These are phyloP conservation scores for Hypoxylon sp. DNA, from an alignment of 2,329 filamentous ascomycete genomes.

Conservation along the genomic window DNA sequence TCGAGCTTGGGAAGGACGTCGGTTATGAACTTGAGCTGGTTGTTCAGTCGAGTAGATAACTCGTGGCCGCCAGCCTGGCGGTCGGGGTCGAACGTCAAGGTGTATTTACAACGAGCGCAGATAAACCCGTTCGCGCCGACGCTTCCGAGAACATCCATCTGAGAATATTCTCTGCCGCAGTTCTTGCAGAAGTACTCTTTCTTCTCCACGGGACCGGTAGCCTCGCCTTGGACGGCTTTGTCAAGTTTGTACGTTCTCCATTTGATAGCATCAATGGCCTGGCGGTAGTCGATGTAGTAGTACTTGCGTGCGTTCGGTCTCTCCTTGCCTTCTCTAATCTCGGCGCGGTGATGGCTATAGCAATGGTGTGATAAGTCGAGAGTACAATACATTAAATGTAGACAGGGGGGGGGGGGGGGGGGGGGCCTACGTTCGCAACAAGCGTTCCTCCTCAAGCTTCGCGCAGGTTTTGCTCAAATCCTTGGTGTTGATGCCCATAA, in stretches of 20 bases:
- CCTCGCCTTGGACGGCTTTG: constrained; percentile 86
- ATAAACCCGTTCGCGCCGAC: constrained; percentile 77
- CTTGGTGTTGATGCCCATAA: constrained; percentile 91
- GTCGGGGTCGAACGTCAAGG: constrained; percentile 74
- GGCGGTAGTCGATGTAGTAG: constrained; percentile 96
- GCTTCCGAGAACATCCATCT: constrained; percentile 87
- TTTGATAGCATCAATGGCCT: constrained; percentile 95
- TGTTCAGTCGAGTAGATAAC: constrained; percentile 79
- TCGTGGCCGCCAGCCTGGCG: constrained; percentile 77
- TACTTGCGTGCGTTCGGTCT: constrained; percentile 89
- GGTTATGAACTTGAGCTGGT: constrained; percentile 82
- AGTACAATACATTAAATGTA: background rate
- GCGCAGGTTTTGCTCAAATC: constrained; percentile 91
- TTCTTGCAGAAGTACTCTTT: constrained; percentile 90
- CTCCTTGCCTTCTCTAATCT: constrained; percentile 82
- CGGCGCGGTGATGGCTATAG: constrained; percentile 75
- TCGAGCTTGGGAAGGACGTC: constrained; percentile 82
- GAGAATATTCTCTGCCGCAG: constrained; percentile 88
- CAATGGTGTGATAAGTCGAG: constrained; percentile 32
- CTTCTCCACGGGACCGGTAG: constrained; percentile 82
- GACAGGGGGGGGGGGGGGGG: constrained; percentile 9
- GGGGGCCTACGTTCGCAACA: constrained; percentile 78
- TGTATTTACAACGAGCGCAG: constrained; percentile 80
- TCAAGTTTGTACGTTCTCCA: constrained; percentile 91
- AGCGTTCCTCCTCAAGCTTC: constrained; percentile 84